Evolutionary conservation across 2,329 filamentous ascomycete genomes (phyloP).

Genomic region (Exophiala bonariae): DNA sequence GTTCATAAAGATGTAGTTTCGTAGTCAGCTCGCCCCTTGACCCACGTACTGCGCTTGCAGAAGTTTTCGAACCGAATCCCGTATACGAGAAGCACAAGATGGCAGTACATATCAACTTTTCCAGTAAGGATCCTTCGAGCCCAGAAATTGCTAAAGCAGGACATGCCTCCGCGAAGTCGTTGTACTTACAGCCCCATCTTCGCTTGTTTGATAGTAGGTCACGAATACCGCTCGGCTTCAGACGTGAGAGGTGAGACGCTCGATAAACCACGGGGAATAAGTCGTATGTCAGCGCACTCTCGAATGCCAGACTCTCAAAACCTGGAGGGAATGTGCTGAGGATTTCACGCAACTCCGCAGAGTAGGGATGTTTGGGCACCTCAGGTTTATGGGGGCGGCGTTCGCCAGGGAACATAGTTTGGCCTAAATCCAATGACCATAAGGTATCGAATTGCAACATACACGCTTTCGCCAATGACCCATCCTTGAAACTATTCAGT

Average conservation of each 20-base stretch:
- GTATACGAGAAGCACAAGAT: slow-evolving; percentile 2
- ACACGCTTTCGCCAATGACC: neutral
- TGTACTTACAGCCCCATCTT: neutral
- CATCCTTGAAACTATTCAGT: neutral
- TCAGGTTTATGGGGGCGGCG: slow-evolving; percentile 1
- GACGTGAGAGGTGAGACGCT: neutral
- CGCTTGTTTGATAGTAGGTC: neutral
- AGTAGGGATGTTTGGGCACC: slow-evolving; percentile 1
- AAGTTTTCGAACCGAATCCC: slow-evolving; percentile 1
- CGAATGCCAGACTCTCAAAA: neutral
- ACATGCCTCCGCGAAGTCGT: slow-evolving; percentile 10
- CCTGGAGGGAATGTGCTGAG: neutral
- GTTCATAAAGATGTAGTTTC: neutral
- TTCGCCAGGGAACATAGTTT: slow-evolving; percentile 6
- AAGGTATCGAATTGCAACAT: slow-evolving; percentile 10
- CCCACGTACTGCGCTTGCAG: neutral
- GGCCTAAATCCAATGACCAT: slow-evolving; percentile 4
- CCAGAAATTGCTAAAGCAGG: slow-evolving; percentile 1
- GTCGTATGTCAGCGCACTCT: slow-evolving; percentile 2
- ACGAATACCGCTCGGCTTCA: neutral
- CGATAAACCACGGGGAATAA: slow-evolving; percentile 1
- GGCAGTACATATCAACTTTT: slow-evolving; percentile 2
- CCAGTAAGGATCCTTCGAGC: neutral
- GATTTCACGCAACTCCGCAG: neutral
- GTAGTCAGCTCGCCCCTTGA: neutral